Evolutionary conservation across 78 protist genomes (phyloP).

Genomic region (Cavenderia fasciculata): DNA sequence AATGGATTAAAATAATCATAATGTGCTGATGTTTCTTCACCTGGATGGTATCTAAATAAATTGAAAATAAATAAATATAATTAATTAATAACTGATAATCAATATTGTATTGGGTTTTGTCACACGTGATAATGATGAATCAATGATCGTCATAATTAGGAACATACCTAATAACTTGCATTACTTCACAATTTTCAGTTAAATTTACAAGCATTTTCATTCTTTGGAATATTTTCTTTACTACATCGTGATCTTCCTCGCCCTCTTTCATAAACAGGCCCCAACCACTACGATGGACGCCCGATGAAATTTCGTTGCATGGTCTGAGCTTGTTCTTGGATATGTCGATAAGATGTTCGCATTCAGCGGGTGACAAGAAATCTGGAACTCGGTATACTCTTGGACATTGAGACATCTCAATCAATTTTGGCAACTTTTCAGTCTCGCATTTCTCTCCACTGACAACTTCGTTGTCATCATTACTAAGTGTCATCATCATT

Average conservation of each 20-base stretch:
- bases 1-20: conserved; percentile 75
- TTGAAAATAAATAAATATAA: neutral
- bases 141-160: too few relatives aligned
- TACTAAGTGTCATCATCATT: conserved; percentile 67
- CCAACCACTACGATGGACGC: conserved; percentile 77
- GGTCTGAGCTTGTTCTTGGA: conserved; percentile 64
- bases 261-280: conserved; percentile 74
- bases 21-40: conserved; percentile 74
- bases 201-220: conserved; percentile 74
- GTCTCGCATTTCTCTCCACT: neutral
- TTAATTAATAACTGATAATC: neutral
- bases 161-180: conserved; percentile 78
- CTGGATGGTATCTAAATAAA: conserved; percentile 62
- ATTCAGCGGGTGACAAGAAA: conserved; percentile 54
- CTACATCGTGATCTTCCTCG: conserved; percentile 62
- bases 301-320: conserved; percentile 72
- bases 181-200: conserved; percentile 58
- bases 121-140: neutral
- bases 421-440: conserved; percentile 32
- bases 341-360: conserved; percentile 47
- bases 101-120: too few relatives aligned
- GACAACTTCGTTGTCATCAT: conserved; percentile 50
- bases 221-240: conserved; percentile 57
- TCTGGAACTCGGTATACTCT: conserved; percentile 69
- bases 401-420: conserved; percentile 45